Evolutionary conservation across 2,329 filamentous ascomycete species (phyloP), one percentile per base, ranked within the genome.

Genomic region (Pseudogymnoascus sp.): DNA sequence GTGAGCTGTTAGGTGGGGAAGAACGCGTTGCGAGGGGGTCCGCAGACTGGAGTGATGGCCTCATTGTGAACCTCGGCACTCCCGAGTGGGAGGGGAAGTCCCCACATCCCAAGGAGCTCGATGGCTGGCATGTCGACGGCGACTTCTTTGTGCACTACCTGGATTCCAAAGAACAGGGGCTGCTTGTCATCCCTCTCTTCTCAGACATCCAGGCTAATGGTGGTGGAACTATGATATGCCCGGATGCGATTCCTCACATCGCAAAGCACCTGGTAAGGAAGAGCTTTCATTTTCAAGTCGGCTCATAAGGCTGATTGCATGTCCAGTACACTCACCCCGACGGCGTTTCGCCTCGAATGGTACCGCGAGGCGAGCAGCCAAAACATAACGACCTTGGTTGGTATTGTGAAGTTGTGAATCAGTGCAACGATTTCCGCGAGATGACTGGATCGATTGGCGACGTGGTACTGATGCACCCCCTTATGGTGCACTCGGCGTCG

Each of bases 91-190:
- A 83, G 64, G 79, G 80, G 4, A 77, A 76, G 59, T 76, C 78
- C 7, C 72, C 80, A 2, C 73, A 77, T 37, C 84, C 84, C 0
- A 76, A 79, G 60, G 78, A 83, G 0, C 74, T 88, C 21, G 69
- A 76, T 6, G 77, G 77, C 21, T 90, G 87, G 86, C 87, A 89
- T 72, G 84, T 88, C 16, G 86, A 89, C 72, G 86, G 87, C 7
- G 86, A 90, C 67, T 89, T 88, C 72, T 90, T 90, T 71, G 79
- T 87, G 4, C 87, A 90, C 74, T 90, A 86, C 67, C 80, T 90
- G 37, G 87, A 90, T 70, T 86, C 82, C 19, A 83, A 83, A 0
- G 87, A 90, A 74, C 87, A 90, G 72, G 87, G 78, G 0, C 74
- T 90, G 12, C 77, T 90, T 0, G 84, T 89, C 11, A 88, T 88